phyloP scores from a whole-genome alignment of 1,139 yeast genomes.

The Meyerozyma sp. region DNA sequence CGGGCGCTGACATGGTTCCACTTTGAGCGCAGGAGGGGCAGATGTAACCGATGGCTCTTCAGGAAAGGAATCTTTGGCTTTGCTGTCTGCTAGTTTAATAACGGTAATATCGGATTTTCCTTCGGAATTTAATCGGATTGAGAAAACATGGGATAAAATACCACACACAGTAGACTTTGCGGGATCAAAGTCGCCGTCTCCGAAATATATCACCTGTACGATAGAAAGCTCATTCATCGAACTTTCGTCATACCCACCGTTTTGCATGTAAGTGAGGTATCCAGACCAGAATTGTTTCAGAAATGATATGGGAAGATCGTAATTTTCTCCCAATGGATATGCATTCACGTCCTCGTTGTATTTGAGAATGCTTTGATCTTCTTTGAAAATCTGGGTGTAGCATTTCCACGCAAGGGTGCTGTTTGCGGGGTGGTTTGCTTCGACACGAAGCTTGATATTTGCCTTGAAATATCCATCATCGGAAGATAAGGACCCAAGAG shows the following conservation, averaged over 20 bases:
- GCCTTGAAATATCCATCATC: slow-evolving; percentile 9
- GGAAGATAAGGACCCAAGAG: slow-evolving; percentile 1
- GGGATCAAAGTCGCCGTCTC: slow-evolving; percentile 11
- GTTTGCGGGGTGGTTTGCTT: neutral
- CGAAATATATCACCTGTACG: slow-evolving; percentile 26
- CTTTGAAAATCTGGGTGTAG: slow-evolving; percentile 24
- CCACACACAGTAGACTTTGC: slow-evolving; percentile 16
- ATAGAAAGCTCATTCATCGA: slow-evolving; percentile 18
- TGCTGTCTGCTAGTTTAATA: slow-evolving; percentile 6
- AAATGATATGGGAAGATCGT: slow-evolving; percentile 34
- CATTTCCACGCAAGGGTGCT: slow-evolving; percentile 31
- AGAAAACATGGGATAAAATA: slow-evolving; percentile 26
- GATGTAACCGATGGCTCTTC: slow-evolving; percentile 12
- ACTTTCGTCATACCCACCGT: slow-evolving; percentile 25
- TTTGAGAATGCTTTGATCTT: slow-evolving; percentile 19
- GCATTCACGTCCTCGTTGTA: slow-evolving; percentile 33
- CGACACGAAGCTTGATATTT: slow-evolving; percentile 4
- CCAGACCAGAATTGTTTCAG: slow-evolving; percentile 38
- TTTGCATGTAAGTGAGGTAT: slow-evolving; percentile 28
- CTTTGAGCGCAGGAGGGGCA: slow-evolving; percentile 17
- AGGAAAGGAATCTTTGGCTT: too few relatives aligned
- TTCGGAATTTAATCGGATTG: slow-evolving; percentile 8
- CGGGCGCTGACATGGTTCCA: neutral
- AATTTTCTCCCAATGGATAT: slow-evolving; percentile 14
- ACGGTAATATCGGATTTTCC: slow-evolving; percentile 8